Percentiles rank a stretch among this genome's conserved stretches.
These are phyloP conservation scores for Nymphaea colorata DNA, from an alignment of 164 flowering plant species.

Conservation along the genomic window DNA sequence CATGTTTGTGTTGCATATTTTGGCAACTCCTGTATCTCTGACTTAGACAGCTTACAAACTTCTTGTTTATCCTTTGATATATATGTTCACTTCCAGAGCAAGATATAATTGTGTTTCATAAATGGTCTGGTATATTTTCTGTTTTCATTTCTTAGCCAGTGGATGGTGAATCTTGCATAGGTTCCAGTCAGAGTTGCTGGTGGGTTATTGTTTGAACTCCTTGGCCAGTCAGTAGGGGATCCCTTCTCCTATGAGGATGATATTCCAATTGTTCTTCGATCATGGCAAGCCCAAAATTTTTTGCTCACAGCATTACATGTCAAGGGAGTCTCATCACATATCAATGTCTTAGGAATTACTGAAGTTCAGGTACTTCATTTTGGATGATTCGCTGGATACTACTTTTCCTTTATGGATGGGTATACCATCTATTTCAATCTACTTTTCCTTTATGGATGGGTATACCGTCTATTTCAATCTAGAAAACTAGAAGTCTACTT, in stretches of 20 bases:
- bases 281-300: slow-evolving; percentile 93
- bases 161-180: slow-evolving; percentile 18
- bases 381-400: not conserved
- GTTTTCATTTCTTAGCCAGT: not conserved
- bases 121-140: too few relatives aligned
- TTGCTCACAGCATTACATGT: slow-evolving; percentile 67
- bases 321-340: slow-evolving; percentile 50
- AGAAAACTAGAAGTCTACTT: too few relatives aligned
- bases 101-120: too few relatives aligned
- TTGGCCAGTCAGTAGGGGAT: slow-evolving; percentile 93
- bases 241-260: slow-evolving; percentile 75
- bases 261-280: slow-evolving; percentile 73
- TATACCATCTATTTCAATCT: too few relatives aligned
- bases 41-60: too few relatives aligned
- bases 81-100: too few relatives aligned
- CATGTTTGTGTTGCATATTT: too few relatives aligned
- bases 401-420: too few relatives aligned
- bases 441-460: not conserved
- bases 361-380: slow-evolving; percentile 73
- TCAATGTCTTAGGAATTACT: slow-evolving; percentile 73
- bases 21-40: too few relatives aligned
- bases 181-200: slow-evolving; percentile 95
- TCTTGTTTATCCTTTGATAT: too few relatives aligned
- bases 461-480: too few relatives aligned
- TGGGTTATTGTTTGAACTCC: slow-evolving; percentile 81